Base-by-base conservation (phyloP, 495 filamentous ascomycete species). In the Penicillium herquei region DNA sequence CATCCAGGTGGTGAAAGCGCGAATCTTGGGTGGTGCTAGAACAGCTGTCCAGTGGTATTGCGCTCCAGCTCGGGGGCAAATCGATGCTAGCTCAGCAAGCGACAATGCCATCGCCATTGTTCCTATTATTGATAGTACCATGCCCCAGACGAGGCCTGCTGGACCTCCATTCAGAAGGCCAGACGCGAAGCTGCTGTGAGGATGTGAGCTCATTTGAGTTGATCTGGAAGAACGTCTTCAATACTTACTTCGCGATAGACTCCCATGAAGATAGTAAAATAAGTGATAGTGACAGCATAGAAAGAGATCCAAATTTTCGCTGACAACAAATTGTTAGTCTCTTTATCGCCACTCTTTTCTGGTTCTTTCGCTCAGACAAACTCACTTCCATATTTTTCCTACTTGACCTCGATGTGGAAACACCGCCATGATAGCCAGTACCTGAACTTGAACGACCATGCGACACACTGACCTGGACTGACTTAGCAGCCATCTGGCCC, bases 71-170 rank as follows among this genome's bases (percentile, higher is more conserved):
- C 59, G 49, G 2, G 66, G 66, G 18, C 55, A 69, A 41, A 76
- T 75, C 0, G 76, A 77, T 1, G 68, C 66, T 62, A 77, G 61
- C 54, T 76, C 70, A 14, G 66, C 70, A 32, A 71, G 26, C n/a
- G 66, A 71, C 3, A 63, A 26, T 3, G 53, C 55, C 41, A 66
- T 49, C 3, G 62, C 57, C 31, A 67, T 57, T 8, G 66, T 64
- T 5, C 69, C 68, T 1, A 54, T 56, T 26, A 64, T 40, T 9
- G 60, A 68, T 3, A 71, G 39, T 6, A 71, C 37, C 56, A 66
- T 59, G 8, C 69, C 69, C 51, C 68, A 72, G 34, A 72, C 62
- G 7, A 72, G 54, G 11, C 58, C 58, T 1, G 63, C 63, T 9
- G 69, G 69, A 1, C 69, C 69, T 11, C 67, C 69, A 35, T 71